Evolutionary conservation across 2,329 filamentous ascomycete genomes (phyloP).

Genomic region (Colletotrichum tropicicola): DNA sequence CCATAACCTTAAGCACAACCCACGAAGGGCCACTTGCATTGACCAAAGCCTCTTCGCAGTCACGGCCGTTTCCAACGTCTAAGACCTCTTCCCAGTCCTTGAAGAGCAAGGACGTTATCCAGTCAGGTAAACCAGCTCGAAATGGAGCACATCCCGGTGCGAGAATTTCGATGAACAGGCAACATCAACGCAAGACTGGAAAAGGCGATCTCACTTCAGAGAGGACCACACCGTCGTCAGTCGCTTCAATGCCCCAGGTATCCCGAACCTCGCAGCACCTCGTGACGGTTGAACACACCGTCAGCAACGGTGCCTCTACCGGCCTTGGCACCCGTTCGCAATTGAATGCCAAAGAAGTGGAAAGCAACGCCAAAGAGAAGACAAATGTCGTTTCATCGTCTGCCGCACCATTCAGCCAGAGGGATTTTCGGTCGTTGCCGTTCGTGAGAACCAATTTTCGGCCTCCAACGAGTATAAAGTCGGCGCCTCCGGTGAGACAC

Average conservation of each 20-base stretch:
- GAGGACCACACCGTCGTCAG: too few species aligned
- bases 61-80: neutral
- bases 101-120: neutral
- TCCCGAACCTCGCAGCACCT: too few species aligned
- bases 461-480: conserved; percentile 3
- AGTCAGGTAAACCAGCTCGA: neutral
- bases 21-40: neutral
- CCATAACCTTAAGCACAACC: neutral
- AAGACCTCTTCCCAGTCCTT: neutral
- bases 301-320: neutral
- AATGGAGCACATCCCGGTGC: neutral
- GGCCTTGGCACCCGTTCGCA: neutral
- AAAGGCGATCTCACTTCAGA: neutral
- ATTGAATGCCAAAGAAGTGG: neutral
- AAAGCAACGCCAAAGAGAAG: neutral
- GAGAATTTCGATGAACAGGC: neutral
- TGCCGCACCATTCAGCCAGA: neutral
- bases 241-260: too few species aligned
- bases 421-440: neutral
- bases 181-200: neutral
- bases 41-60: neutral
- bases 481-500: too few species aligned
- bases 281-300: too few species aligned
- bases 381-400: neutral
- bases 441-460: neutral